Percentiles rank a stretch among this genome's conserved stretches.
Conservation (phyloP, 108 stramenopile genomes). For the Nitzschia sp. region DNA sequence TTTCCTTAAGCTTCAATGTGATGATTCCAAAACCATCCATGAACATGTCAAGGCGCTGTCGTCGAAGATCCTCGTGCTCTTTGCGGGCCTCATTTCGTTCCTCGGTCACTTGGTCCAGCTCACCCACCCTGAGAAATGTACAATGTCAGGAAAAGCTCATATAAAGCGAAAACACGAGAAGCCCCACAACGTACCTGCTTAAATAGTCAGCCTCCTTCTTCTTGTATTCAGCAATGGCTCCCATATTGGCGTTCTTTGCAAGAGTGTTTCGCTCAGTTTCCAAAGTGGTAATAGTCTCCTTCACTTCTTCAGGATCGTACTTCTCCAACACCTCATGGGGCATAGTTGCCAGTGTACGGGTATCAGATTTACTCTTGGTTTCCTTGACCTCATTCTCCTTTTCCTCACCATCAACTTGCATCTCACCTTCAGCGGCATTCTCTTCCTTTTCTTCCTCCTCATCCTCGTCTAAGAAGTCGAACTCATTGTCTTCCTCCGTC, state of each 20-base stretch:
- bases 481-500: constrained; percentile 49
- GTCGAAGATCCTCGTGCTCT: constrained; percentile 89
- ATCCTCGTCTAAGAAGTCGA: constrained; percentile 50
- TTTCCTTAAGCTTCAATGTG: constrained; percentile 97
- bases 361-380: constrained; percentile 12
- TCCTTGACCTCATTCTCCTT: constrained; percentile 21
- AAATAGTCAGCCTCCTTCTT: constrained; percentile 91
- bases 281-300: constrained; percentile 66
- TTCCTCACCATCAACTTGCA: constrained; percentile 20
- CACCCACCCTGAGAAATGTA: constrained; percentile 56
- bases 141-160: background rate
- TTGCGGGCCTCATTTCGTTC: constrained; percentile 81
- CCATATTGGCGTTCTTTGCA: constrained; percentile 91
- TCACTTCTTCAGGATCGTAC: constrained; percentile 62
- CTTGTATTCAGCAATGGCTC: constrained; percentile 90
- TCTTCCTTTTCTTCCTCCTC: constrained; percentile 42
- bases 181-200: constrained; percentile 44
- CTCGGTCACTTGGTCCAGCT: constrained; percentile 89
- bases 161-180: background rate
- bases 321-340: constrained; percentile 57
- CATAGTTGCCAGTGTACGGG: constrained; percentile 35
- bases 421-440: constrained; percentile 21
- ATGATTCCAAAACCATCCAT: constrained; percentile 97
- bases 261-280: constrained; percentile 76
- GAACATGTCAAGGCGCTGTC: constrained; percentile 94